Base-by-base conservation (phyloP, 345 rosid genomes). In the Erucastrum elatum region DNA sequence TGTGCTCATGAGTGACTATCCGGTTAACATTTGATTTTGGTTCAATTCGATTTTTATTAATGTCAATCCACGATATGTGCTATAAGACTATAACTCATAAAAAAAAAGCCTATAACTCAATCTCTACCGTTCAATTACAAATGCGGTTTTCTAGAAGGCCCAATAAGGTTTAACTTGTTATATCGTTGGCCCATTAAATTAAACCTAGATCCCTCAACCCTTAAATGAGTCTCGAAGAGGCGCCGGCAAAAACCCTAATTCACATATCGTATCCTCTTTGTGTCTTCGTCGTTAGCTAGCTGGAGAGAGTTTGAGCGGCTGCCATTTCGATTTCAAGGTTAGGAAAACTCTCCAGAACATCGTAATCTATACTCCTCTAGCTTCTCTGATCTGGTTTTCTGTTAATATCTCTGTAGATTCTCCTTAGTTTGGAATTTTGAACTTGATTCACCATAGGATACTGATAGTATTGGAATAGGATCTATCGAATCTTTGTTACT, bases 191-290 rank as follows among this genome's bases (percentile, higher is more conserved):
- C 81, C 68, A 62, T 4, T 15, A 0, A 31, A 8, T 12, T 1
- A 68, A 17, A n/a, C 37, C n/a, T 1, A 6, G 39, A 46, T 46
- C 72, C 64, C 27, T 17, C 58, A 65, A 29, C 25, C 21, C 8
- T 12, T 70, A 49, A n/a, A 49, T 1, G 17, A 3, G 25, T 46
- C 41, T 5, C 61, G 25, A 8, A 69, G 55, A 69, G 55, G 31
- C 31, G 66, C 27, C 65, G 26, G 1, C 60, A 41, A 78, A 77
- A 78, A 78, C 81, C 81, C 77, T 71, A 71, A 78, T 30, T 71
- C 37, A 5, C 9, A 2, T 6, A 25, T 51, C 9, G 25, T 71
- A 53, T 77, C 8, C 29, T 76, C 66, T 37, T 64, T 31, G 2
- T 16, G 13, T 39, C 72, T 12, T 53, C 46, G 66, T 4, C 59